Base-by-base conservation (phyloP, 495 filamentous ascomycete genomes). In the Xylaria nigripes region DNA sequence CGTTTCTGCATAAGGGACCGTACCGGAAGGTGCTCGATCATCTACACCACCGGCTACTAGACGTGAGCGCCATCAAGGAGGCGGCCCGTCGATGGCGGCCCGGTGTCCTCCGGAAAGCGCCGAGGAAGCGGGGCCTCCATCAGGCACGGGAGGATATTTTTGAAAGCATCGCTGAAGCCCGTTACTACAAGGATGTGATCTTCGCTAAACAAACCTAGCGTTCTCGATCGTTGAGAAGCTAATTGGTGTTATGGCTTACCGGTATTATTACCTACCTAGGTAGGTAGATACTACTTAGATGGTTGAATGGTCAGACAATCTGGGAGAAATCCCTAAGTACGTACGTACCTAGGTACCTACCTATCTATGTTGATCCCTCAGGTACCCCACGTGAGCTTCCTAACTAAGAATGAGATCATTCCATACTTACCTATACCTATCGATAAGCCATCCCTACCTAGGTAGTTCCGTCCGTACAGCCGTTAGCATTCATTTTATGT, bases 11-110 rank as follows among this genome's bases (percentile, higher is more conserved):
- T 6, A 81, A 84, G 57, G 74, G 72, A 29, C 89, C 90, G 0
- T 97, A 90, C 61, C 79, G 77, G 18, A 68, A 73, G 47, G 81
- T 96, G 3, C 62, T 88, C 45, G 79, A 86, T 44, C 78, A 91
- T 66, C 73, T 97, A 46, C 86, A 92, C 72, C 87, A 97, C 72
- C 83, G 93, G 10, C 87, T 97, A 54, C 65, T 97, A 38, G 93
- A 98, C 65, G 90, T 96, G 27, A 96, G 90, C 67, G 78, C 81
- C 16, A 71, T 97, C 49, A 96, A 96, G 70, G 93, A 98, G 70
- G 90, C 85, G 16, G 87, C 83, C 7, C 79, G 82, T 44, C 76
- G 91, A 48, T 98, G 93, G 93, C 85, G 84, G 36, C 74, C 78
- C 15, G 76, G 81, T 30, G 61, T 89, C 25, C 54, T 89, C 47